Evolutionary conservation across 176 grass and related monocot species (phyloP), one percentile per base, ranked within the genome.

Genomic region (Oropetium thomaeum): DNA sequence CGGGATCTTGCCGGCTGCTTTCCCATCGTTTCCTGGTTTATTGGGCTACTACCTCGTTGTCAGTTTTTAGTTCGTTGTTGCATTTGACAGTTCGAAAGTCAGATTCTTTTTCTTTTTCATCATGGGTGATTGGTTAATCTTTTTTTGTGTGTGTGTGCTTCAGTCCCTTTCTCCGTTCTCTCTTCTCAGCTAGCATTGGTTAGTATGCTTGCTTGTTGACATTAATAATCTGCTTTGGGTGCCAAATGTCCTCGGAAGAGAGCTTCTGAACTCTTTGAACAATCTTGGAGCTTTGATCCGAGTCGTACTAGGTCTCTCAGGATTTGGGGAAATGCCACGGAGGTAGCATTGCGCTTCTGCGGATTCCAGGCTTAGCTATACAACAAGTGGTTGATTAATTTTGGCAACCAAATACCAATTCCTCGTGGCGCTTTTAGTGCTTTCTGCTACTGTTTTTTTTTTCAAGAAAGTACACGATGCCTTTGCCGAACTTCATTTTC

Each of bases 401-500:
- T 55, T 19, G 15, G 19, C 68, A 47, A 19, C 61, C 41, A 23
- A 65, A 73, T 77, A 72, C 19, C 64, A 78, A 43, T 58, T 73
- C 15, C 58, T 53, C 41, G 30, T 37, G 61, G 67, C 43, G 5
- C 26, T 25, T 54, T 72, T 53, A 8, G 23, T 7, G 42, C 26
- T 57, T 71, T 81, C 67, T 53, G 41, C 43, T 60, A 13, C 43
- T 85, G 35, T 41, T 81, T 89, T 61, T 81, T 77, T 72, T 85
- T 73, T 77, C 76, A 44, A 57, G 62, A 88, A 83, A 83, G 86
- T 79, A 79, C 75, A 69, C 1, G 80, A 69, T 83, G 75, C 86
- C 80, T 68, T 74, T 79, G 69, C 69, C 32, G 43, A 87, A 42
- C 68, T 83, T 69, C 80, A 62, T 82, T 74, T 74, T 69, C 80